phyloP scores from a whole-genome alignment of 169 alveolate genomes.

The Plasmodium adleri region DNA sequence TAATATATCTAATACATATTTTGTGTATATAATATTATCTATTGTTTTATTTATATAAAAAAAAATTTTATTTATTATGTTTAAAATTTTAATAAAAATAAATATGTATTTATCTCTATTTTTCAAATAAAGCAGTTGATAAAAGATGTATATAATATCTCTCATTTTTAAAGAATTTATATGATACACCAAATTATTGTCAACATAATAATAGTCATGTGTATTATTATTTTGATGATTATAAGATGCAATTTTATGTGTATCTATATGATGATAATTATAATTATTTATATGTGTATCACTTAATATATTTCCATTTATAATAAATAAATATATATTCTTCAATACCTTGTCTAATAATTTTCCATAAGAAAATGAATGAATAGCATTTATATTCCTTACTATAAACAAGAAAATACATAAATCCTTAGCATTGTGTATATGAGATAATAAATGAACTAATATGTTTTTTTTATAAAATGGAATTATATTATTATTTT shows the following conservation, averaged over 20 bases:
- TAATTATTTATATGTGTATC: neutral
- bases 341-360: conserved; percentile 42
- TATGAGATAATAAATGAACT: conserved; percentile 31
- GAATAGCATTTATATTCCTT: conserved; percentile 39
- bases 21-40: neutral
- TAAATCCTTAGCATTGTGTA: conserved; percentile 53
- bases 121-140: conserved; percentile 36
- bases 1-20: neutral
- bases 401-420: conserved; percentile 39
- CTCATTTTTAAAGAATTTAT: conserved; percentile 24
- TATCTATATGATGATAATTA: neutral
- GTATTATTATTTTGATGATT: neutral
- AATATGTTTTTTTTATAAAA: conserved; percentile 44
- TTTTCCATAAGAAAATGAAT: conserved; percentile 28
- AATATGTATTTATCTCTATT: conserved; percentile 13
- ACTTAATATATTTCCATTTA: neutral
- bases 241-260: too few relatives aligned
- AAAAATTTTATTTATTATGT: conserved; percentile 20
- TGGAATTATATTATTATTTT: conserved; percentile 11
- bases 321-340: conserved; percentile 27
- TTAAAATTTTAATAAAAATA: conserved; percentile 30
- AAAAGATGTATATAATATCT: conserved; percentile 62
- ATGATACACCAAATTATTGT: conserved; percentile 3
- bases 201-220: neutral
- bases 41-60: neutral